phyloP scores from a whole-genome alignment of 352 stramenopile species.

The Globisporangium echinulatum region DNA sequence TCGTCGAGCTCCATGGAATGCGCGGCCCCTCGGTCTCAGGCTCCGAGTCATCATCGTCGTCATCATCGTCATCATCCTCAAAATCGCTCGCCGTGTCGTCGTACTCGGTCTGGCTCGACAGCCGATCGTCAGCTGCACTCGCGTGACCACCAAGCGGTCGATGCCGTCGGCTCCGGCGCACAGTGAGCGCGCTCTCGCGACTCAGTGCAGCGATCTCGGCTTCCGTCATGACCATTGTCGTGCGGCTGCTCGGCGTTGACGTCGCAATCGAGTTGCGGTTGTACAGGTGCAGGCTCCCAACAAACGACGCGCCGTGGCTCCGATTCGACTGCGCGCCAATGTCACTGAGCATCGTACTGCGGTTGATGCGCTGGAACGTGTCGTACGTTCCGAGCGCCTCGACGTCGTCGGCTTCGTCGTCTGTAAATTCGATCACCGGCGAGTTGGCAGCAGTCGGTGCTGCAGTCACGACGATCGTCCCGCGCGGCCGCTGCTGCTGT shows the following conservation, averaged over 20 bases:
- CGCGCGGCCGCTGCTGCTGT: background rate
- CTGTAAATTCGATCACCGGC: background rate
- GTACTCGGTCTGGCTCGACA: conserved; percentile 20
- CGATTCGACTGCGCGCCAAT: conserved; percentile 6
- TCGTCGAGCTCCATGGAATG: conserved; percentile 34
- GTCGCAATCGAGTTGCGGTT: conserved; percentile 17
- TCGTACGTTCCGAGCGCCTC: conserved; percentile 17
- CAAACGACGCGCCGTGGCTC: conserved; percentile 11
- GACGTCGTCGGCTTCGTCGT: conserved; percentile 12
- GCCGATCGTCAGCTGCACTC: background rate
- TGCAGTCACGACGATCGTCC: background rate
- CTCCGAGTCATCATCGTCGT: conserved; percentile 26
- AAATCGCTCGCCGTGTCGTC: conserved; percentile 12
- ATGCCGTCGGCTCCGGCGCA: background rate
- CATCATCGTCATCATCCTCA: background rate
- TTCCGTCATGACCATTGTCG: conserved; percentile 13
- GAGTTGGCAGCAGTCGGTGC: background rate
- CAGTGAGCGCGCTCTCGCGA: conserved; percentile 1
- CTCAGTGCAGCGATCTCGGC: conserved; percentile 9
- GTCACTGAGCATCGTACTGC: conserved; percentile 24
- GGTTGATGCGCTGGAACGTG: conserved; percentile 22
- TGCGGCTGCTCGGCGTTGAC: conserved; percentile 11
- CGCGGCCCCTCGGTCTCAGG: conserved; percentile 26
- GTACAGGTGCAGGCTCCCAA: conserved; percentile 14
- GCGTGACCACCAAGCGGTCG: background rate